Evolutionary conservation across 148 eudicot genomes (phyloP), one percentile per base, ranked within the genome.

Genomic region (Persicaria maculosa): DNA sequence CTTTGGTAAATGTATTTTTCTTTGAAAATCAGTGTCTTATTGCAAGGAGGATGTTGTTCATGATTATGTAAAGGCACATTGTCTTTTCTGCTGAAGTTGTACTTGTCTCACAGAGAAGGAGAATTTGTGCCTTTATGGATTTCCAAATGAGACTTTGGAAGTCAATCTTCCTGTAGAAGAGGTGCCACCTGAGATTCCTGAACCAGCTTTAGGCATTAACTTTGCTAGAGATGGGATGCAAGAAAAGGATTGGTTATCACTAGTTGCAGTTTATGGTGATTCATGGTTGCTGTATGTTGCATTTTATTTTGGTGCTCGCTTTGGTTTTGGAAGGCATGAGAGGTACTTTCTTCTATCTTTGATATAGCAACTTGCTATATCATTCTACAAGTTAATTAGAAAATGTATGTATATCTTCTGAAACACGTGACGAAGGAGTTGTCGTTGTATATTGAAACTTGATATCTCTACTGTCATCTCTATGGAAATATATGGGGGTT

Each of bases 131-230:
- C 72, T 86, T 12, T 84, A 80, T 79, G 86, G 87, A 68, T 75
- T 76, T 75, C 86, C 84, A 12, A 82, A 79, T 72, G 87, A 75
- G 71, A 54, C 74, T 22, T 86, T 87, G 90, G 86, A 84, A 81
- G 87, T 86, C 48, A 82, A 79, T 69, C 79, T 77, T 43, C 87
- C 86, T 58, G 84, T 79, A 17, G 87, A 86, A 72, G 87, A 84
- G 83, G 87, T 84, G 74, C 87, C 90, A 36, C 86, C 86, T 44
- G 44, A 86, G 76, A 76, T 86, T 71, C 87, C 90, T 43, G 90
- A 86, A 74, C 86, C 86, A 10, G 68, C 85, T 6, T 61, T 84
- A 62, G 87, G 89, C 15, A 82, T 86, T 65, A 86, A 86, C 80
- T 84, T 82, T 82, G 87, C 85, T 1, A 80, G 87, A 73, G 84